Evolutionary conservation across 2,329 filamentous ascomycete genomes (phyloP), one percentile per base, ranked within the genome.

Genomic region (Microdochium nivale): DNA sequence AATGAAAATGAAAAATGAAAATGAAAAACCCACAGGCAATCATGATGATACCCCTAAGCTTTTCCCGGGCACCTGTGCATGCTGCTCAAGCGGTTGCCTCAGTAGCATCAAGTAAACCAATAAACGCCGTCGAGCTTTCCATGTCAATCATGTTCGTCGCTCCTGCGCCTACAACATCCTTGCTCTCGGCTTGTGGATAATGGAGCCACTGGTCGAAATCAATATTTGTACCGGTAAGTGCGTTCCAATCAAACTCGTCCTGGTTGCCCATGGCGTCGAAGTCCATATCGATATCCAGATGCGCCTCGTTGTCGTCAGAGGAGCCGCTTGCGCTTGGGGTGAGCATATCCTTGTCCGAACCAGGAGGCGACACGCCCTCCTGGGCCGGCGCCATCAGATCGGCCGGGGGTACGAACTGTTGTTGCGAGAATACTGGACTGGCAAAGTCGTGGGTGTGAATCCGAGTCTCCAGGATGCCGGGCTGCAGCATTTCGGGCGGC

Each of bases 161-260:
- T 16, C 35, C 37, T 30, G 23, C 30, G 3, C 11, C 27, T 19
- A n/a, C 16, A 9, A 62, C 59, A 33, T 64, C 66, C 53, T 67
- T 71, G 11, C 69, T 68, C 7, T 71, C 74, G 49, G 80, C 78
- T 1, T 71, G 70, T 5, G 77, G 78, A 55, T 80, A 82, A 53
- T 81, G 75, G 23, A 82, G 68, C 76, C 77, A 82, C 58, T 81
- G 77, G 52, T 80, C 77, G 50, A 81, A 77, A 51, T 82, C 78
- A 53, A 81, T 74, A 54, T 79, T 77, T 9, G 75, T 73, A 5
- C 72, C 75, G 16, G 75, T 68, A 3, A 78, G 67, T 21, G 73
- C 72, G 55, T 76, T 75, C 77, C 77, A 80, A 56, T 80, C 77
- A 52, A 80, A 77, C 49, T 75, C 74, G 47, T 74, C 73, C 49